Conservation (phyloP, 1,139 yeast species). For the Suhomyces ambrosiae region DNA sequence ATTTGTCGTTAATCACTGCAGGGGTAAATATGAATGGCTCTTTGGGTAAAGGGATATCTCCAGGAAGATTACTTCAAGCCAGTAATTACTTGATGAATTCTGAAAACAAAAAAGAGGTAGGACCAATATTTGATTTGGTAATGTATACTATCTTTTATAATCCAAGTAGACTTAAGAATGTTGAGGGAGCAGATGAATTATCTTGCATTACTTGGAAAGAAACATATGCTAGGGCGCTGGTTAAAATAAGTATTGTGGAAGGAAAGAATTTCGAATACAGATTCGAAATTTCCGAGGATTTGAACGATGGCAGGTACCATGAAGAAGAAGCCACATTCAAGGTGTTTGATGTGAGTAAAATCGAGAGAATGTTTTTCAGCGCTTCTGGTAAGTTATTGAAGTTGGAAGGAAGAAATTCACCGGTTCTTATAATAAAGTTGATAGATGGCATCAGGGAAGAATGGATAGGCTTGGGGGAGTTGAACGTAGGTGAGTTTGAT, state of each 20-base stretch:
- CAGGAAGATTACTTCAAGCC: slow-evolving; percentile 69
- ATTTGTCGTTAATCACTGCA: slow-evolving; percentile 66
- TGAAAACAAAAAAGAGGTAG: slow-evolving; percentile 32
- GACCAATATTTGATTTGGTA: slow-evolving; percentile 63
- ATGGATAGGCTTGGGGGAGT: slow-evolving; percentile 61
- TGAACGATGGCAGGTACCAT: slow-evolving; percentile 77
- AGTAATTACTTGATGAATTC: slow-evolving; percentile 45
- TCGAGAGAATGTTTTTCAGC: slow-evolving; percentile 65
- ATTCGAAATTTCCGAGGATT: slow-evolving; percentile 56
- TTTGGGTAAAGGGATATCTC: slow-evolving; percentile 55
- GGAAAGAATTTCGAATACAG: slow-evolving; percentile 40
- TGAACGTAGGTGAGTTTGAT: slow-evolving; percentile 32
- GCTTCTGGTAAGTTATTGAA: slow-evolving; percentile 71
- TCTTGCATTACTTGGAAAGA: slow-evolving; percentile 72
- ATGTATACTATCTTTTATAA: slow-evolving; percentile 69
- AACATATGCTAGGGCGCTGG: slow-evolving; percentile 60
- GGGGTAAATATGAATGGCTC: slow-evolving; percentile 65
- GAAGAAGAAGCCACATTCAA: slow-evolving; percentile 42
- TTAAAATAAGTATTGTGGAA: slow-evolving; percentile 31
- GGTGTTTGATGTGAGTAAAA: slow-evolving; percentile 41
- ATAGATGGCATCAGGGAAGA: slow-evolving; percentile 34
- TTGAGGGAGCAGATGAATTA: slow-evolving; percentile 32
- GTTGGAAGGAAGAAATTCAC: slow-evolving; percentile 64
- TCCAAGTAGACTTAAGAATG: slow-evolving; percentile 46
- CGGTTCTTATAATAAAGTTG: slow-evolving; percentile 65